Evolutionary conservation across 179 eudicot species (phyloP).

Genomic region (Spinacia oleracea): DNA sequence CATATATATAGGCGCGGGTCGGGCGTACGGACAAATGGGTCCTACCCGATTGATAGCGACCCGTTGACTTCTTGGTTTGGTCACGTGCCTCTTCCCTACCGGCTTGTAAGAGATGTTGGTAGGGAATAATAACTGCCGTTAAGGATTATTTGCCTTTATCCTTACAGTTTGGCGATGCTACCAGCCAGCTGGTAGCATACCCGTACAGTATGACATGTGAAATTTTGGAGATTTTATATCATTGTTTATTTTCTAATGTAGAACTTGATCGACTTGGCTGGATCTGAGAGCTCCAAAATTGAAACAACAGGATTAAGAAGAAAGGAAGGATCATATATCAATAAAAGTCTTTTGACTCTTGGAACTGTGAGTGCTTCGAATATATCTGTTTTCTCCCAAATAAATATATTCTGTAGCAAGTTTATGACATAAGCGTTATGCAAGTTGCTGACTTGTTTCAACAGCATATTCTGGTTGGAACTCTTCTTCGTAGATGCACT

Average conservation of each 20-base stretch:
- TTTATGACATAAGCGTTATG: not conserved
- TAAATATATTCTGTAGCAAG: not conserved
- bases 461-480: not conserved
- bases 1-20: too few species aligned
- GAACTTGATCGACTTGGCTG: slow-evolving; percentile 96
- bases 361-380: slow-evolving; percentile 73
- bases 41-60: too few species aligned
- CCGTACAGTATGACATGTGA: too few species aligned
- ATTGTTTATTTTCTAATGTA: slow-evolving; percentile 19
- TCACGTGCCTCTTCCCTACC: too few species aligned
- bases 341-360: slow-evolving; percentile 93
- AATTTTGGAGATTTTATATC: not conserved
- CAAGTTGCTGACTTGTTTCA: not conserved
- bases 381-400: not conserved
- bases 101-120: too few species aligned
- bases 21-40: too few species aligned
- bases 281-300: slow-evolving; percentile 98
- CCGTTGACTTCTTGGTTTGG: too few species aligned
- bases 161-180: too few species aligned
- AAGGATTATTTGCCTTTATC: too few species aligned
- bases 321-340: slow-evolving; percentile 96
- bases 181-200: too few species aligned
- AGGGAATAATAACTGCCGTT: too few species aligned
- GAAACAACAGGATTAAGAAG: slow-evolving; percentile 94
- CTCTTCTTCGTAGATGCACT: not conserved